These are phyloP conservation scores for Butyriboletus loyo DNA, from an alignment of 768 basidiomycete genomes.

Conservation along the genomic window DNA sequence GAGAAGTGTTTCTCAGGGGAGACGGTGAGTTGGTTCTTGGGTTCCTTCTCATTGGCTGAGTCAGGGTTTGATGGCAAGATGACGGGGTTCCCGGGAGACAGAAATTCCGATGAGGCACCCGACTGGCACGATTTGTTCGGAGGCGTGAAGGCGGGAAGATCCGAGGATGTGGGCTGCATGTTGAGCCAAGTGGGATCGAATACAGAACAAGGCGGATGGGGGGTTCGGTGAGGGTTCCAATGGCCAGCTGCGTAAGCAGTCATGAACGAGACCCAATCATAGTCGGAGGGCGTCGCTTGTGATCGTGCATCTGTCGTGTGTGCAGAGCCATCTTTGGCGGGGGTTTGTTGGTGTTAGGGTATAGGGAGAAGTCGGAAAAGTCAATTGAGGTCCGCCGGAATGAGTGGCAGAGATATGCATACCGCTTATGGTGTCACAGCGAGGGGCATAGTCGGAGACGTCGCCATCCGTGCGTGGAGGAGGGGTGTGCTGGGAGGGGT, in stretches of 20 bases:
- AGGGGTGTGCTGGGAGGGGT: conserved; percentile 2
- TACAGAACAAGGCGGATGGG: conserved; percentile 49
- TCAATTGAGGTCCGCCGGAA: conserved; percentile 4
- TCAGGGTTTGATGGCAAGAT: conserved; percentile 12
- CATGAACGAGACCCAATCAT: conserved; percentile 77
- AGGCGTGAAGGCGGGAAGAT: conserved; percentile 1
- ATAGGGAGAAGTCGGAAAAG: conserved; percentile 12
- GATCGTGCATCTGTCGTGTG: conserved; percentile 15
- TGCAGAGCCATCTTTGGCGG: conserved; percentile 11
- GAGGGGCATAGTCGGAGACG: conserved; percentile 8
- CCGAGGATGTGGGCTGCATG: conserved; percentile 8
- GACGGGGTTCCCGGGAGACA: conserved; percentile 3
- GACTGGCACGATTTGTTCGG: conserved; percentile 9
- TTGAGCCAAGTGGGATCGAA: conserved; percentile 21
- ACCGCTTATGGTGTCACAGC: conserved; percentile 21
- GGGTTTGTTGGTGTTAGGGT: conserved; percentile 8
- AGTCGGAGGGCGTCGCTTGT: conserved; percentile 29
- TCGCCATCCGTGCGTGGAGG: conserved; percentile 6
- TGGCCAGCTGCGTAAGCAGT: conserved; percentile 71
- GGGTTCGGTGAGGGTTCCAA: conserved; percentile 77
- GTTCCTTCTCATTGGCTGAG: conserved; percentile 16
- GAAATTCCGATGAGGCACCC: conserved; percentile 8
- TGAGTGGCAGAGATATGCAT: conserved; percentile 6
- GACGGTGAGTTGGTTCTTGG: conserved; percentile 15
- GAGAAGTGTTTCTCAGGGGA: conserved; percentile 27